Base-by-base conservation (phyloP, 78 protist genomes). In the Creolimax fragrantissima region DNA sequence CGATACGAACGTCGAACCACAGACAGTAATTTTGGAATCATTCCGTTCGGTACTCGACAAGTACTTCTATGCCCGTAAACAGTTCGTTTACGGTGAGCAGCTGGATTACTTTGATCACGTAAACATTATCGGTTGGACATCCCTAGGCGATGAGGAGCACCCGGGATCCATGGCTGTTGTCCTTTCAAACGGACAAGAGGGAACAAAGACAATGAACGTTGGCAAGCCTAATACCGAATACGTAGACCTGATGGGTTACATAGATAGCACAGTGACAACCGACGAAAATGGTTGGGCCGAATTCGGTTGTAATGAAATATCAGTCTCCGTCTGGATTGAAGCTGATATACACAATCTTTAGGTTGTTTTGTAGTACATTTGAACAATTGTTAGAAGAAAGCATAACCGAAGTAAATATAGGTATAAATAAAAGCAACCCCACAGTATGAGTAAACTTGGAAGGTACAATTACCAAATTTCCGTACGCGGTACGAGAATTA, bases 131-230 rank as follows among this genome's bases (percentile, higher is more conserved):
- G 88, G 88, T 24, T 84, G 88, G 88, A 84, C 88, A 37, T 42
- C 41, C 24, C 47, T 84, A 24, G 88, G 45, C 41, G 24, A 24
- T 84, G 45, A 84, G 45, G 11, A 17, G 88, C 41, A 42, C 24
- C 41, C 41, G 88, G 45, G 88, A 32, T 11, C 88, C 88, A 84
- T 84, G 88, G 45, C 85, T 84, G 88, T 84, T 11, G 39, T 84
- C 35, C 35, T 84, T 17, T n/a, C 39, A 17, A 41, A 84, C 24
- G 85, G 88, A 24, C 45, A 11, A 24, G 88, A 32, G 11, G 88
- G 88, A 32, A 24, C 35, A 24, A 84, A 84, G 88, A 32, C 11
- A 24, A 84, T 84, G 88, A 32, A 84, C 35, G 45, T 84, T 37
- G 45, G 45, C 11, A 84, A 11, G 88, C 88, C 88, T 11, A 84